These are phyloP conservation scores for Suillus hirtellus DNA, from an alignment of 768 basidiomycete genomes.

Conservation along the genomic window DNA sequence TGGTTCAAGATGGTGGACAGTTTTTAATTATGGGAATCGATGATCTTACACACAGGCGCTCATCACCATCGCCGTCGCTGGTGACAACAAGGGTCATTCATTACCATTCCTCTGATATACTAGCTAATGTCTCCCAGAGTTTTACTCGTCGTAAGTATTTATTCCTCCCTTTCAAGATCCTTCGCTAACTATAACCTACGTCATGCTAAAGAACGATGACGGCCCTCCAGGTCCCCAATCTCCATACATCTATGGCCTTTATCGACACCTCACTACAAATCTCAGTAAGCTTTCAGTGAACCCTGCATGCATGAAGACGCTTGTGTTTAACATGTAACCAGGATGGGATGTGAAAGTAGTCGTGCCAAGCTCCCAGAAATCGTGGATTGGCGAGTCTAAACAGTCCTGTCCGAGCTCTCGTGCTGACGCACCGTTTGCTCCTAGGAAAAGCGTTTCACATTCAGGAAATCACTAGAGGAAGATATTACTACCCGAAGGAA, in stretches of 20 bases:
- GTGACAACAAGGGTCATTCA: conserved; percentile 12
- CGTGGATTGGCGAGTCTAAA: conserved; percentile 72
- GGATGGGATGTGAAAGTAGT: conserved; percentile 84
- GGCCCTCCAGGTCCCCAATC: conserved; percentile 75
- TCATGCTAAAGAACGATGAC: conserved; percentile 69
- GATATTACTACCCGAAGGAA: conserved; percentile 73
- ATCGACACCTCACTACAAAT: conserved; percentile 54
- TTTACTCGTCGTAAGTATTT: conserved; percentile 43
- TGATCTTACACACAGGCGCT: conserved; percentile 13
- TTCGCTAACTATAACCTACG: not conserved
- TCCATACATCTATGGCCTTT: conserved; percentile 75
- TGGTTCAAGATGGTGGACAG: conserved; percentile 14
- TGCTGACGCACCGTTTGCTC: conserved; percentile 8
- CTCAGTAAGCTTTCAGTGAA: conserved; percentile 47
- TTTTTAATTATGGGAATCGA: conserved; percentile 24
- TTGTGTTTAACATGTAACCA: conserved; percentile 23
- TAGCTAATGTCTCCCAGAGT: conserved; percentile 34
- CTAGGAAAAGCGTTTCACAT: conserved; percentile 86
- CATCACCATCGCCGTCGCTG: conserved; percentile 7
- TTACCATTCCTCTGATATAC: conserved; percentile 1
- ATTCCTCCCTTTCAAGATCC: conserved; percentile 2
- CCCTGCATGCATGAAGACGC: conserved; percentile 11
- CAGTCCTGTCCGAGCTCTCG: not conserved
- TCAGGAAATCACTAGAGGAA: conserved; percentile 66
- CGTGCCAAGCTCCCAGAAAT: conserved; percentile 78